Evolutionary conservation across 106 monocot species (phyloP).

Genomic region (Vanilla planifolia): DNA sequence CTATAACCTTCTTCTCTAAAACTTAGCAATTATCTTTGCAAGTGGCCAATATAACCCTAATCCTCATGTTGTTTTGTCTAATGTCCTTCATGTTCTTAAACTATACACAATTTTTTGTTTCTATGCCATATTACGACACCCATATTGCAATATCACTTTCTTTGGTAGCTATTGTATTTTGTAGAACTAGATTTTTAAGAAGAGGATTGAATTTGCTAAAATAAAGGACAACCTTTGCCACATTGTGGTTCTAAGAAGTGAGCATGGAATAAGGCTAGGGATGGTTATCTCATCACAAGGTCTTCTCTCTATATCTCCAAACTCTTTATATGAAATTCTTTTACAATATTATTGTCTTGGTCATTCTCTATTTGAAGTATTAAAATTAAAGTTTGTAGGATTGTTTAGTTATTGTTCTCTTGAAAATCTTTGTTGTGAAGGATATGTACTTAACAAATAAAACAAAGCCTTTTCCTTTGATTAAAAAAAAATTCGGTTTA

Average conservation of each 20-base stretch:
- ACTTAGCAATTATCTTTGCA: not conserved
- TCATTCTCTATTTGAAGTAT: not conserved
- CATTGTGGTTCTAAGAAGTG: not conserved
- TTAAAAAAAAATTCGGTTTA: not conserved
- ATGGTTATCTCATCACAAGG: too few species aligned
- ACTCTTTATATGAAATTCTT: too few species aligned
- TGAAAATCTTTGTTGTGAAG: constrained; percentile 2
- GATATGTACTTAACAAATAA: constrained; percentile 7
- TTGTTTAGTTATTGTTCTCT: not conserved
- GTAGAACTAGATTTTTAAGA: not conserved
- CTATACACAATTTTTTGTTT: not conserved
- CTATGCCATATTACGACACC: not conserved
- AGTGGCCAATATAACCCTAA: not conserved
- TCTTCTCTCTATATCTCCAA: too few species aligned
- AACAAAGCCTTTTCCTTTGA: constrained; percentile 1
- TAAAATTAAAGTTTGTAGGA: not conserved
- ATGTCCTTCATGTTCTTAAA: constrained; percentile 3
- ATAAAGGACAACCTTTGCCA: not conserved
- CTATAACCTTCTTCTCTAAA: not conserved
- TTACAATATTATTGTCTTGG: constrained; percentile 3
- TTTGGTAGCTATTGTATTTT: not conserved
- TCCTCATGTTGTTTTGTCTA: not conserved
- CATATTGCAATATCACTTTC: not conserved
- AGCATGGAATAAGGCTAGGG: not conserved
- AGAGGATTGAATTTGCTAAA: constrained; percentile 4